Conservation (phyloP, 768 basidiomycete species). For the Boletus eberwhitei region DNA sequence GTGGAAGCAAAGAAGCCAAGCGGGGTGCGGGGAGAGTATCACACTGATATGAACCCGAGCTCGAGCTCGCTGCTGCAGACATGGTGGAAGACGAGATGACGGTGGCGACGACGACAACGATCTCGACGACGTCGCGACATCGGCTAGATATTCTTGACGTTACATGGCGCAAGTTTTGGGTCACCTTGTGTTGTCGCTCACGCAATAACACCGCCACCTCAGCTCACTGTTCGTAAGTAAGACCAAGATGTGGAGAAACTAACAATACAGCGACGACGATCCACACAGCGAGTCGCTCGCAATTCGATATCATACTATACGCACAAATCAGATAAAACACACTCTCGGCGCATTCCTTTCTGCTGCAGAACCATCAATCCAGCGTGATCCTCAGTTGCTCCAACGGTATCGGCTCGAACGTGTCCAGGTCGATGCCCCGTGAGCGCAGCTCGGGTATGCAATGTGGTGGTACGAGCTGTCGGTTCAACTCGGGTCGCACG, state of each 20-base stretch:
- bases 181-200: background rate
- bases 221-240: background rate
- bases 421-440: conserved; percentile 82
- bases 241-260: background rate
- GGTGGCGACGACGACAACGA: too few relatives aligned
- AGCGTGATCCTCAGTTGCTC: conserved; percentile 93
- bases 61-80: conserved; percentile 15
- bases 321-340: conserved; percentile 31
- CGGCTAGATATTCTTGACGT: conserved; percentile 19
- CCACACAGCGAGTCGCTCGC: conserved; percentile 24
- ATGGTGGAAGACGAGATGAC: conserved; percentile 3
- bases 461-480: conserved; percentile 85
- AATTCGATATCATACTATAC: conserved; percentile 37
- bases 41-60: conserved; percentile 47
- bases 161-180: conserved; percentile 30
- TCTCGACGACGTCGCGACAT: background rate
- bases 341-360: conserved; percentile 24
- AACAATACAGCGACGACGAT: conserved; percentile 31
- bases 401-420: conserved; percentile 95
- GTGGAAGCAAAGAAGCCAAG: conserved; percentile 33
- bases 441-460: conserved; percentile 86
- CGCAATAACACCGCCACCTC: conserved; percentile 22
- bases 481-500: conserved; percentile 91
- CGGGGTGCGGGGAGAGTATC: conserved; percentile 69
- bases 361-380: conserved; percentile 55